Conservation (phyloP, 2,329 filamentous ascomycete species). For the Cordyceps fumosorosea region DNA sequence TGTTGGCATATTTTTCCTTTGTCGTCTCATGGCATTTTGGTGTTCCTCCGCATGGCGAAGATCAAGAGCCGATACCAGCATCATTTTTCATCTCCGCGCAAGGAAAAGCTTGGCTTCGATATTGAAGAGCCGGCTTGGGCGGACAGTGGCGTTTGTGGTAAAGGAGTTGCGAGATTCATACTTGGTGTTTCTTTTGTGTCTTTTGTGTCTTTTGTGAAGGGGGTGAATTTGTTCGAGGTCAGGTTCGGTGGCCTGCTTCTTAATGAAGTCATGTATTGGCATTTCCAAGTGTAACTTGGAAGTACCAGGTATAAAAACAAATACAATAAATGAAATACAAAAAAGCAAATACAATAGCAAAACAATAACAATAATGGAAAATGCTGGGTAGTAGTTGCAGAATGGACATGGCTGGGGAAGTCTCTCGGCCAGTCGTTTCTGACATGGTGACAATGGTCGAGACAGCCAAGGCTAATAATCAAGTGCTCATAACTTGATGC, state of each 20-base stretch:
- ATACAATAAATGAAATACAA: too few species aligned
- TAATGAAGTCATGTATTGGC: background rate
- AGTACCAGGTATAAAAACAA: too few species aligned
- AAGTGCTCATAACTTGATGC: too few species aligned
- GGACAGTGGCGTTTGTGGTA: background rate
- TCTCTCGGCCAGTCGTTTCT: too few species aligned
- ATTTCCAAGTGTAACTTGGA: background rate
- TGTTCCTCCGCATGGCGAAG: background rate
- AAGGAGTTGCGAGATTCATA: background rate
- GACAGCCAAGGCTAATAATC: too few species aligned
- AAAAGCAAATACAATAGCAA: too few species aligned
- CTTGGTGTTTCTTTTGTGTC: background rate
- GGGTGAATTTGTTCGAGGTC: background rate
- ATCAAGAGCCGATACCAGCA: background rate
- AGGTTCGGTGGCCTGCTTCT: background rate
- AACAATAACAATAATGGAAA: too few species aligned
- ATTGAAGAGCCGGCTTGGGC: background rate
- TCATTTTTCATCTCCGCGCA: background rate
- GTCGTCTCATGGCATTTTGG: background rate
- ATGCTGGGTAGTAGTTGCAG: too few species aligned
- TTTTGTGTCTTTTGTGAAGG: too few species aligned
- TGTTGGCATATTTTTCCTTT: background rate
- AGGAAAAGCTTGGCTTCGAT: background rate
- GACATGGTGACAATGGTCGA: too few species aligned
- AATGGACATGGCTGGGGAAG: too few species aligned